A percentile compares a stretch with the other conserved stretches of the same genome.
Conservation (phyloP, 441 rosid species). For the Adansonia gregorii region DNA sequence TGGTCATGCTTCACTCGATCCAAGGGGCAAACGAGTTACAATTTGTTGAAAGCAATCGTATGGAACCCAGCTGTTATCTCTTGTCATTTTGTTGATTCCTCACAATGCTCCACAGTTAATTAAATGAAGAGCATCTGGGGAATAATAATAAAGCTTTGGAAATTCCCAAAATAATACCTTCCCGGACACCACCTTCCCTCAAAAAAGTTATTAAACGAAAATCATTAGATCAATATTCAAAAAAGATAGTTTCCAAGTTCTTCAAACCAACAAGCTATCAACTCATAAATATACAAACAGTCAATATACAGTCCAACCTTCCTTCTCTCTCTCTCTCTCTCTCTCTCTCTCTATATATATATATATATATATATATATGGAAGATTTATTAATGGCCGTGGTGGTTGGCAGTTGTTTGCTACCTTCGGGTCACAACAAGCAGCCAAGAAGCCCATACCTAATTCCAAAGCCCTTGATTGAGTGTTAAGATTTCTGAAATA, state of each 20-base stretch:
- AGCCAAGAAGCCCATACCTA: too few relatives aligned
- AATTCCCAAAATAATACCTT: constrained; percentile 16
- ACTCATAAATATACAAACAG: background rate
- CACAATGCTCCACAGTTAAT: background rate
- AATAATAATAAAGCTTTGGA: background rate
- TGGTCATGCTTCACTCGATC: background rate
- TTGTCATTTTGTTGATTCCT: constrained; percentile 14
- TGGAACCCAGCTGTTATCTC: background rate
- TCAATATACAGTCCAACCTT: background rate
- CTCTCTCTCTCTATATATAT: too few relatives aligned
- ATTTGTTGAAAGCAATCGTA: background rate
- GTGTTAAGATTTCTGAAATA: too few relatives aligned
- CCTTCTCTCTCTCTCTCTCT: constrained; percentile 21
- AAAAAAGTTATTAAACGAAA: background rate
- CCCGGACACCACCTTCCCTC: constrained; percentile 19
- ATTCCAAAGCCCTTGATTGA: too few relatives aligned
- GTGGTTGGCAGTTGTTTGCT: constrained; percentile 38
- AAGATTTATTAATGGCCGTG: constrained; percentile 35
- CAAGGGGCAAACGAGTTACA: background rate
- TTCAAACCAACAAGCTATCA: background rate
- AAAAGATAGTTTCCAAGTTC: constrained; percentile 11
- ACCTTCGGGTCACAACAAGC: constrained; percentile 39
- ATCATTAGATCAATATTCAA: background rate
- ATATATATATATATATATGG: constrained; percentile 46
- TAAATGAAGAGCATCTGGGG: background rate